Base-by-base conservation (phyloP, 1,284 basidiomycete genomes). In the Boletellus dicymbophilus region DNA sequence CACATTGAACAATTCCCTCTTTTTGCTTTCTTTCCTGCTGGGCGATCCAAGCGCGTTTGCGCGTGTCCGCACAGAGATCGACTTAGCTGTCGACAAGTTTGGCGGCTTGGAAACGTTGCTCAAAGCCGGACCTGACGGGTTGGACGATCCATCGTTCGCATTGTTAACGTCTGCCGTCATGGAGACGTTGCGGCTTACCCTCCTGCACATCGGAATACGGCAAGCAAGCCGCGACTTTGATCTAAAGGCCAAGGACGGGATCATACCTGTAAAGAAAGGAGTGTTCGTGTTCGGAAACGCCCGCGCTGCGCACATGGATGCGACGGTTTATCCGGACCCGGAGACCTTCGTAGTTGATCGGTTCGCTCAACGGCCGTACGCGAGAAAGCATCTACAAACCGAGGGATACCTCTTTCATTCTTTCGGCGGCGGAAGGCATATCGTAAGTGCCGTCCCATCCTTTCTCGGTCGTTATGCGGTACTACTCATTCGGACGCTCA, bases 81-180 rank as follows among this genome's bases (percentile, higher is more conserved):
- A 63, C 30, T n/a, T 12, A 7, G 62, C 53, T 0, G 51, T 63
- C 6, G 23, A 39, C 23, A 57, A 22, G 16, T 57, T 34, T 2
- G 47, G 56, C 1, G 39, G 36, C 43, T 39, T 65, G 44, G 54
- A 52, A 23, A 18, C 21, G 6, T 28, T 63, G 3, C 46, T 67
- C 0, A 38, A 42, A 10, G 52, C 48, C 1, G 52, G 36, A 27
- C 52, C 60, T 2, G 46, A 48, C 8, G 26, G 36, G 20, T 7
- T 66, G 39, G 64, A 63, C 11, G 52, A 59, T 37, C 39, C 54
- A 3, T 50, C 52, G 1, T 58, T 67, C 33, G 6, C 15, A n/a
- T 23, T 67, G 0, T 25, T 67, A n/a, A 65, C 62, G 2, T 67
- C 62, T 8, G 61, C 59, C 1, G 46, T 65, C 41, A 63, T 66